phyloP scores from a whole-genome alignment of 495 filamentous ascomycete species.

The Venustampulla echinocandica region DNA sequence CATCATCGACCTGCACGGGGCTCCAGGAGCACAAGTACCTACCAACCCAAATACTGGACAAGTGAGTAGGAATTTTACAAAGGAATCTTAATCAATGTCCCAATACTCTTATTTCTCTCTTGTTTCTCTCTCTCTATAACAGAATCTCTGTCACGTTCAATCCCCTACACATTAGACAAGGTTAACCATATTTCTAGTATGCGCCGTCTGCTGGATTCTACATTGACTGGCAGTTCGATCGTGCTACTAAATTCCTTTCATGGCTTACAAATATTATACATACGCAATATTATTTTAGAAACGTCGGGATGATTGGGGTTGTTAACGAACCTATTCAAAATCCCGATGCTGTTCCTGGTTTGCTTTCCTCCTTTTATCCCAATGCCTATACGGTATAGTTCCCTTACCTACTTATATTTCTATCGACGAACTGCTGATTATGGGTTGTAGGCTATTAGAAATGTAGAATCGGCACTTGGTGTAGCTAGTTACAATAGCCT shows the following conservation, averaged over 20 bases:
- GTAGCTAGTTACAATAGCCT: constrained; percentile 31
- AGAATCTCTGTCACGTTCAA: too few species aligned
- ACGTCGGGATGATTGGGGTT: constrained; percentile 52
- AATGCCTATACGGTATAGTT: constrained; percentile 29
- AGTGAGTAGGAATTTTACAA: constrained; percentile 16
- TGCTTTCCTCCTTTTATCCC: constrained; percentile 39
- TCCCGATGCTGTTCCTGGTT: constrained; percentile 10
- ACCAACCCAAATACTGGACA: constrained; percentile 49
- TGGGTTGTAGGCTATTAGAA: constrained; percentile 34
- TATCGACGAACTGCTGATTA: neutral
- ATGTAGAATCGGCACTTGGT: constrained; percentile 33
- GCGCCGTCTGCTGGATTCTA: constrained; percentile 46
- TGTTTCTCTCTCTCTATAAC: too few species aligned
- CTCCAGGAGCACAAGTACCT: constrained; percentile 46
- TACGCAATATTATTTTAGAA: constrained; percentile 38
- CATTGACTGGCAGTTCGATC: constrained; percentile 44
- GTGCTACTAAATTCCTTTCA: constrained; percentile 48
- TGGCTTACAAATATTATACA: constrained; percentile 52
- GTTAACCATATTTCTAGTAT: constrained; percentile 12
- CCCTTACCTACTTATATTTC: neutral
- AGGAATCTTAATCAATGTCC: neutral
- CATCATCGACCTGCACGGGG: constrained; percentile 58
- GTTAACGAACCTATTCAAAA: constrained; percentile 51
- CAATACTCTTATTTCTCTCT: too few species aligned
- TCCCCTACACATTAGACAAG: too few species aligned